Percentiles rank a stretch among this genome's conserved stretches.
These are phyloP conservation scores for Apiospora marii DNA, from an alignment of 2,329 filamentous ascomycete species.

Conservation along the genomic window DNA sequence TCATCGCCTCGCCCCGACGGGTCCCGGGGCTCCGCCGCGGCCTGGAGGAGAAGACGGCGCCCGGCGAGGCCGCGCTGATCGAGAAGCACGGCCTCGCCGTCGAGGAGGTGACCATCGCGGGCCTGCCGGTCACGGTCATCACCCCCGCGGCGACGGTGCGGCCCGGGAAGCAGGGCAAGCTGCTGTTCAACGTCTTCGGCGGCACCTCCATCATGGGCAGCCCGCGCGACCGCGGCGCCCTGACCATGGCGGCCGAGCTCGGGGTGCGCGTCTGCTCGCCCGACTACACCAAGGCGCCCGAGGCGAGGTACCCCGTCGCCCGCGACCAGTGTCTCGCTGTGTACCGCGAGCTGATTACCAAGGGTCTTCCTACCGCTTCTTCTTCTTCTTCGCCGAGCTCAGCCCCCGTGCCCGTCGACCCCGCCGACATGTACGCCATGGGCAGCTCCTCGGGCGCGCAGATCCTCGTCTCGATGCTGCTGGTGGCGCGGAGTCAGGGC, in stretches of 20 bases:
- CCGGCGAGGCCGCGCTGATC: slow-evolving; percentile 3
- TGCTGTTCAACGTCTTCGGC: slow-evolving; percentile 8
- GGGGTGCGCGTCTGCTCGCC: slow-evolving; percentile 10
- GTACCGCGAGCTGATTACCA: background rate
- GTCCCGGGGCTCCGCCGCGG: background rate
- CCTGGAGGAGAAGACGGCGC: background rate
- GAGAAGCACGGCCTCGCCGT: background rate
- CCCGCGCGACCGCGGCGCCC: slow-evolving; percentile 4
- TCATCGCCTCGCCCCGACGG: background rate
- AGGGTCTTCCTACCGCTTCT: background rate
- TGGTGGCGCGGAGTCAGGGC: slow-evolving; percentile 4
- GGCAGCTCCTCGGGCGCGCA: slow-evolving; percentile 9
- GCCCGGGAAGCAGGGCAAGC: slow-evolving; percentile 2
- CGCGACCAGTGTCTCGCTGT: slow-evolving; percentile 16
- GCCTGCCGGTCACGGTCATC: background rate
- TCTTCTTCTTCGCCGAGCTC: background rate
- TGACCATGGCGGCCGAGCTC: slow-evolving; percentile 15
- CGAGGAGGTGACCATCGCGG: background rate
- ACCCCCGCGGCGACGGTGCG: background rate
- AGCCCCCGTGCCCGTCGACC: background rate
- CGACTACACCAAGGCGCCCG: background rate
- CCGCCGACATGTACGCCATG: background rate
- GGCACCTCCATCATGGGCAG: slow-evolving; percentile 1
- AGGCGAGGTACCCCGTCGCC: slow-evolving; percentile 10
- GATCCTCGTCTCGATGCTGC: slow-evolving; percentile 8